Evolutionary conservation across 805 yeast species (phyloP), one percentile per base, ranked within the genome.

Genomic region (Wickerhamomyces rabaulensis): DNA sequence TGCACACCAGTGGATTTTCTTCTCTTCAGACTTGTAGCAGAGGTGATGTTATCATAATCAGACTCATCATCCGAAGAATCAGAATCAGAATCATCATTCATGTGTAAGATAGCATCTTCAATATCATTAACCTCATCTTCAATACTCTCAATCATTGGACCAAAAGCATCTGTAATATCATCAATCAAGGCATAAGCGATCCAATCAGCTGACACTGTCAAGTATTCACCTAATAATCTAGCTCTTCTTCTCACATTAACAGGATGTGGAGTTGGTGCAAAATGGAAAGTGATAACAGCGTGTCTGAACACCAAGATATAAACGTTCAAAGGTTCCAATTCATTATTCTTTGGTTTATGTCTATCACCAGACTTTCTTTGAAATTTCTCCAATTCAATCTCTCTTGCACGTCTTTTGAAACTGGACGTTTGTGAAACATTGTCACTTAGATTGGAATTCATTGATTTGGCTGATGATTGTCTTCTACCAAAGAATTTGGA

Each of bases 91-190:
- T 66, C 71, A 43, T 62, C 83, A 63, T 92, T 95, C 92, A 94
- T 84, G 47, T 76, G 75, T 56, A 94, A 70, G 44, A 94, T 92
- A 3, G 91, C 86, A 58, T 92, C 97, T 60, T 94, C 99, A 51
- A 94, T 94, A n/a, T 80, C 76, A 62, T 90, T 89, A 20, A 94
- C 98, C 58, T 94, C 99, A 49, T 83, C 89, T 61, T 94, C 98
- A 44, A 94, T 91, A 41, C 92, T 79, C 48, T 88, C 95, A 52
- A 94, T 91, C 84, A 94, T 80, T 3, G 99, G 99, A 1, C 95
- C 98, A 71, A 88, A 94, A 0, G 95, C 95, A 71, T 94, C 99
- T 0, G 97, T 92, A 52, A 94, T 88, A 63, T 94, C 98, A 69
- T 94, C 99, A 56, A 94, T 88, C 52, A 94, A 69, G 0, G 98